Evolutionary conservation across 2,329 filamentous ascomycete genomes (phyloP), one percentile per base, ranked within the genome.

Genomic region (Claviceps sp.): DNA sequence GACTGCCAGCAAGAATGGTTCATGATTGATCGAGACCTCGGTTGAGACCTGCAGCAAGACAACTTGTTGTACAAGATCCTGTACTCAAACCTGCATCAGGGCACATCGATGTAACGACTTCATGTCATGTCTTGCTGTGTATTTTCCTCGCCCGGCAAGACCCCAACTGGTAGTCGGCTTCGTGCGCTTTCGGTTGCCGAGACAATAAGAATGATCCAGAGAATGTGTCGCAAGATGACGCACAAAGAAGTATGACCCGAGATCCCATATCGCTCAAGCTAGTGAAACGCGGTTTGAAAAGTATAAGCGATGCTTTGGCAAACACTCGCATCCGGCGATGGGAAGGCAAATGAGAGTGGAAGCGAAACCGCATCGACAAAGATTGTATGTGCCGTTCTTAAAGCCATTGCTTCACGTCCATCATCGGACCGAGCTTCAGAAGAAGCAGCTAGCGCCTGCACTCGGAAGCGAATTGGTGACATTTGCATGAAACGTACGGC

Each of bases 11-110:
- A 13, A n/a, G 42, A 14, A 37, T 41, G 49, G 20, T 50, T 18
- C 9, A 37, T 44, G 41, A 37, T 50, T 50, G 48, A 50, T 50
- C 11, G 8, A 50, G 18, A 44, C 44, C 41, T 50, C 48, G 48
- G 26, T 24, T 49, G 37, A 6, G 38, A 49, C 37, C 47, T 22
- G 30, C 36, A 40, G 38, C 3, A 47, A 47, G 22, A 30, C 18
- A 22, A 38, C 16, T 24, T 30, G 36, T 34, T 26, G 37, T 34
- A 47, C 43, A 30, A 42, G 34, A 51, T 47, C 48, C 11, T 47
- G 37, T 34, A 34, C 37, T 34, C 37, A n/a, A 16, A 49, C 22
- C 37, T 42, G 47, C 22, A 42, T 49, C 47, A 34, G 41, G 37
- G 20, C 16, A 14, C 8, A 16, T 30, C 26, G 16, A 42, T 30